Evolutionary conservation across 768 basidiomycete species (phyloP), one percentile per base, ranked within the genome.

Genomic region (Boletus sp.): DNA sequence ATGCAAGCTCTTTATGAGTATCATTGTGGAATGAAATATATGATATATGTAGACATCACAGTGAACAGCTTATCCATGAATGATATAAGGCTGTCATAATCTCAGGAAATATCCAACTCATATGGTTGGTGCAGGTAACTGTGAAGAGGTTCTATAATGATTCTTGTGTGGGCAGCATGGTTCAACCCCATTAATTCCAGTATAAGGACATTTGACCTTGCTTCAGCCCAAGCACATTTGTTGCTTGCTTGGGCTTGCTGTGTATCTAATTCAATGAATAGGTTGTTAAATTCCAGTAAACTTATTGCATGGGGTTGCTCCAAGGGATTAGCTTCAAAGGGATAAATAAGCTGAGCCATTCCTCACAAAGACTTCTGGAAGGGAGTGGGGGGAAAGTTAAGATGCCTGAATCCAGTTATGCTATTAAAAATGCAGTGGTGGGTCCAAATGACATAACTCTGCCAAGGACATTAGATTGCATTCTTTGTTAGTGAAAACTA

Each of bases 241-340:
- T 56, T 17, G 6, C 47, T 33, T n/a, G 17, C 37, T 30, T 46
- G 7, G 15, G 44, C 50, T 46, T 18, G 10, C 45, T 18, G 50
- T 7, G 18, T 5, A 18, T 56, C 18, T n/a, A 46, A n/a, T 8
- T 47, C 45, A 15, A 56, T 52, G 10, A 56, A 56, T 4, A 7
- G 3, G 14, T 56, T 52, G 39, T 56, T 56, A 29, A 56, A 56
- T 15, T 47, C 50, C 17, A 56, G 30, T 5, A 56, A 8, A 11
- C 56, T 56, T 30, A 41, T 28, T 1, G 56, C 56, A 10, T 12
- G 14, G 14, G 50, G 24, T 51, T 33, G 12, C 30, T 56, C 55
- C 42, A 5, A 1, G 0, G 55, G 48, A 7, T 14, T 28, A 7
- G 18, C 48, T 0, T 50, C 42, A 4, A 56, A 56, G 9, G 48